These are phyloP conservation scores for Azolla pinnata DNA, from an alignment of 75 land plant species.

Conservation along the genomic window DNA sequence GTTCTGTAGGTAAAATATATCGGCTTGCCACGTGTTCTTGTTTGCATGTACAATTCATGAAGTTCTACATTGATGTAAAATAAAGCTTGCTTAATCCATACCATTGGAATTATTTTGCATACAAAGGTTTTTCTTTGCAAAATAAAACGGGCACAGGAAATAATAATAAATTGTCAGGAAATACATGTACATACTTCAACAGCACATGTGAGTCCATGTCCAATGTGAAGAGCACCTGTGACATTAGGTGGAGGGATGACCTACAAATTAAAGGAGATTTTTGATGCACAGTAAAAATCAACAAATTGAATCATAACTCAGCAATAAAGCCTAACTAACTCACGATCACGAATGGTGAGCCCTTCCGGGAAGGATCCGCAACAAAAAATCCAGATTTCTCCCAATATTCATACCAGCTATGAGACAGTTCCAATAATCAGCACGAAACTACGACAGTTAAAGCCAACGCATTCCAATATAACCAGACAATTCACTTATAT, in stretches of 20 bases:
- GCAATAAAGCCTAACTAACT: conserved; percentile 9
- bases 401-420: conserved; percentile 92
- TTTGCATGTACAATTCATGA: too few relatives aligned
- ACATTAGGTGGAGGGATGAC: conserved; percentile 96
- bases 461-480: too few relatives aligned
- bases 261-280: conserved; percentile 21
- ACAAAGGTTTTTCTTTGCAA: too few relatives aligned
- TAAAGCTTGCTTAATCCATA: too few relatives aligned
- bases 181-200: conserved; percentile 40
- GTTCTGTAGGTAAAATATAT: too few relatives aligned
- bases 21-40: too few relatives aligned
- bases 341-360: conserved; percentile 73
- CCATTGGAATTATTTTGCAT: too few relatives aligned
- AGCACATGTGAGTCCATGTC: conserved; percentile 86
- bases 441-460: too few relatives aligned
- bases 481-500: too few relatives aligned
- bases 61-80: too few relatives aligned
- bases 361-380: conserved; percentile 62
- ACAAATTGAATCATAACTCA: background rate
- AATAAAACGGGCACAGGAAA: too few relatives aligned
- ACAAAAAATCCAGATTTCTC: conserved; percentile 64
- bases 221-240: conserved; percentile 92
- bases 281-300: background rate
- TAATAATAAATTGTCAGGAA: background rate
- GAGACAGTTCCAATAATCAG: conserved; percentile 4